These are phyloP conservation scores for Botryotinia globosa DNA, from an alignment of 2,329 filamentous ascomycete species.

Conservation along the genomic window DNA sequence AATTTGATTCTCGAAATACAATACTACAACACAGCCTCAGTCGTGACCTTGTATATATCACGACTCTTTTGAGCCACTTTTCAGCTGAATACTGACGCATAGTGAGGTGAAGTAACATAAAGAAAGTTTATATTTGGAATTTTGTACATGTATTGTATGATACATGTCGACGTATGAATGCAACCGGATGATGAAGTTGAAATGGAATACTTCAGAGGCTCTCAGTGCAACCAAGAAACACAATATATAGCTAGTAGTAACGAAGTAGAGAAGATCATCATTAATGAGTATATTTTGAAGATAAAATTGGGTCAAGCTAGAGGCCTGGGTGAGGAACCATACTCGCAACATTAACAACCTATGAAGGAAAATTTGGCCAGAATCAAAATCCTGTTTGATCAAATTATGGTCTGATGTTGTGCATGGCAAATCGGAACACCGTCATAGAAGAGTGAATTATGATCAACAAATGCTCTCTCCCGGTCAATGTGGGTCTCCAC, in stretches of 20 bases:
- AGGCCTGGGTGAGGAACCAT: background rate
- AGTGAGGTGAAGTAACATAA: background rate
- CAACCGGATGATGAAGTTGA: background rate
- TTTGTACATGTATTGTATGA: background rate
- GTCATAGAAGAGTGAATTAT: background rate
- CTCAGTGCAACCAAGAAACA: background rate
- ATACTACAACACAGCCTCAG: conserved; percentile 19
- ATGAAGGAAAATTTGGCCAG: background rate
- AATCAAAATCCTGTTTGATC: background rate
- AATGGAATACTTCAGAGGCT: background rate
- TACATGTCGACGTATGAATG: background rate
- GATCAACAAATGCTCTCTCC: conserved; percentile 10
- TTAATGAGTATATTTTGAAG: background rate
- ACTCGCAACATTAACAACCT: background rate
- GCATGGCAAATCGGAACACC: background rate
- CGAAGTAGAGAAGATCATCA: background rate
- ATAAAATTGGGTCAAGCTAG: background rate
- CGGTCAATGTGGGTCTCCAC: background rate
- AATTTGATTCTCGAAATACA: conserved; percentile 4
- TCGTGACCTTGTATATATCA: conserved; percentile 10
- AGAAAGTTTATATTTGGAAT: conserved; percentile 1
- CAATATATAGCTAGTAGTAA: background rate
- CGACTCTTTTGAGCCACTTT: background rate
- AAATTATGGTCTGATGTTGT: background rate
- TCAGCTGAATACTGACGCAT: conserved; percentile 10